Evolutionary conservation across 495 filamentous ascomycete species (phyloP), one percentile per base, ranked within the genome.

Genomic region (Aspergillus steynii): DNA sequence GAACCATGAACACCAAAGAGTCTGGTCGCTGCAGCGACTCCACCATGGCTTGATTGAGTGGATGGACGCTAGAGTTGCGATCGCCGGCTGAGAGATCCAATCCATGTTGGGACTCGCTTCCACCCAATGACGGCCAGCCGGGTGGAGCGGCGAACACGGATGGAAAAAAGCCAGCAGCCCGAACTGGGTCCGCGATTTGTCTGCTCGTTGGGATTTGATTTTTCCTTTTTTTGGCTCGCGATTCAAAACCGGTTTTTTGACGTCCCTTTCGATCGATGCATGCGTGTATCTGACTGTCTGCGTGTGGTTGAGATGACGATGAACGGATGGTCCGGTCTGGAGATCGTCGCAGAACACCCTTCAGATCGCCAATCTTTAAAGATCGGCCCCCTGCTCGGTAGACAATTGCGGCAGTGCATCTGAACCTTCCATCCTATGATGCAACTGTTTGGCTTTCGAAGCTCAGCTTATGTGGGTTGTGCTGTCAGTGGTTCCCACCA

Each of bases 71-170:
- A 57, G 34, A 32, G 51, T 53, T 48, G 60, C 15, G 58, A 60
- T 60, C 58, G 55, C 42, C 55, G 55, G 55, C 27, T 57, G 45
- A 57, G 55, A 57, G 55, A 57, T 57, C 37, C 37, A 29, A 50
- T 29, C 42, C 8, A 50, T 50, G 26, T 26, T 42, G 15, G 45
- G 48, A 32, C 2, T 4, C 20, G 20, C 20, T 20, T 20, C 20
- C 20, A 20, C 20, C 34, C 5, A 37, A 37, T 37, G 34, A 37
- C 9, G 4, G 27, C 15, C 10, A 14, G 20, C 27, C 15, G 48
- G 5, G 20, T 50, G 48, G 48, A 20, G 48, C 27, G 48, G 48
- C 20, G 48, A 26, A 26, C 27, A 26, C 48, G 20, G 25, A 50
- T 50, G 20, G 27, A 50, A 50, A 50, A 50, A 50, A 27, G 6